Conservation (phyloP, 2,329 filamentous ascomycete species). For the Diaporthe vexans region DNA sequence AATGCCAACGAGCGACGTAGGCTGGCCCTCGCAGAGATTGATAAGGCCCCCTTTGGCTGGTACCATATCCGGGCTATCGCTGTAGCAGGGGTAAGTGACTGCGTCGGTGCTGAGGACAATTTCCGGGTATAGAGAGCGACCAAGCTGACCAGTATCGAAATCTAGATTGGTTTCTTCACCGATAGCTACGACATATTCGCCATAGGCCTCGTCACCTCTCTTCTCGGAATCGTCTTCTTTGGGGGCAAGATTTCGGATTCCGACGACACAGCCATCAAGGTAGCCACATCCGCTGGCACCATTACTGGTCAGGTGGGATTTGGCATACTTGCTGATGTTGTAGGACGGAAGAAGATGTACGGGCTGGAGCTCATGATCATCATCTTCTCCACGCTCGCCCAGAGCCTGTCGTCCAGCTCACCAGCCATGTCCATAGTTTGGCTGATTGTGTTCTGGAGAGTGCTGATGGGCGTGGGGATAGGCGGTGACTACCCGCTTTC, state of each 20-base stretch:
- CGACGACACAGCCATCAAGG: conserved; percentile 87
- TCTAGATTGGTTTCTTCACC: conserved; percentile 79
- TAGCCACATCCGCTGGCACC: conserved; percentile 87
- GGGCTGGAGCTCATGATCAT: conserved; percentile 85
- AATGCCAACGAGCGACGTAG: conserved; percentile 85
- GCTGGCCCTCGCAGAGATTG: conserved; percentile 84
- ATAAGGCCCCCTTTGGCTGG: conserved; percentile 87
- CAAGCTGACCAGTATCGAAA: background rate
- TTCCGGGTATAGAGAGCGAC: background rate
- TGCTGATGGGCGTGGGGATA: conserved; percentile 80
- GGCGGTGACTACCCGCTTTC: conserved; percentile 87
- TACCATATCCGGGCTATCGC: conserved; percentile 84
- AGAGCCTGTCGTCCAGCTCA: conserved; percentile 75
- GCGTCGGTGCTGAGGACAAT: background rate
- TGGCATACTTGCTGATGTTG: conserved; percentile 78
- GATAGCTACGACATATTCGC: conserved; percentile 81
- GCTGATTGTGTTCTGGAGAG: conserved; percentile 84
- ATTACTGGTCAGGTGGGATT: conserved; percentile 87
- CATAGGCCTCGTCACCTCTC: conserved; percentile 78
- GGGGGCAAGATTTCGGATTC: conserved; percentile 72
- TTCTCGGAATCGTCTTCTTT: conserved; percentile 86
- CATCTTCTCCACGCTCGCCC: conserved; percentile 82
- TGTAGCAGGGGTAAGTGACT: conserved; percentile 75
- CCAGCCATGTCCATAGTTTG: conserved; percentile 74
- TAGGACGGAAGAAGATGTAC: conserved; percentile 70